Conservation (phyloP, 441 rosid genomes). For the Populus trichocarpa region DNA sequence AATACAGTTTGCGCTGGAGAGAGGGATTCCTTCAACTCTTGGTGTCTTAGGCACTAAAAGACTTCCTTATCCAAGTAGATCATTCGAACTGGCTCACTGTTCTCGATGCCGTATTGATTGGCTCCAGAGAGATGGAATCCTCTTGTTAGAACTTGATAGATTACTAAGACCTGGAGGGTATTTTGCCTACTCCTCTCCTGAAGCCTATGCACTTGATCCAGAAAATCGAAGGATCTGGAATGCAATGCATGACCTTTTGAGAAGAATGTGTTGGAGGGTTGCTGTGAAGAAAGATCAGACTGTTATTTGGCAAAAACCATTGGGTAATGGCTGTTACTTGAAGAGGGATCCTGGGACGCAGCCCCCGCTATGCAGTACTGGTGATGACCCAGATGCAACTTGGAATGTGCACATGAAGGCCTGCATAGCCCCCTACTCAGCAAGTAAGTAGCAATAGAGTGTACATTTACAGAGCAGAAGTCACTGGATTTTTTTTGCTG, state of each 20-base stretch:
- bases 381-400: slow-evolving; percentile 73
- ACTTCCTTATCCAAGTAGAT: slow-evolving; percentile 94
- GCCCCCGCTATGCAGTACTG: slow-evolving; percentile 75
- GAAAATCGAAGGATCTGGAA: slow-evolving; percentile 77
- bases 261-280: slow-evolving; percentile 94
- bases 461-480: neutral
- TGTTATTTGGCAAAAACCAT: slow-evolving; percentile 87
- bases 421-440: slow-evolving; percentile 77
- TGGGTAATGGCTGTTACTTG: slow-evolving; percentile 74
- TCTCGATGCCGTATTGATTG: slow-evolving; percentile 96
- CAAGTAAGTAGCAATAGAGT: slow-evolving; percentile 45
- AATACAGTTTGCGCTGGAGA: slow-evolving; percentile 90
- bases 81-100: slow-evolving; percentile 95
- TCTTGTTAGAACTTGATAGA: slow-evolving; percentile 86
- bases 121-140: slow-evolving; percentile 95
- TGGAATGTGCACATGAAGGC: slow-evolving; percentile 93
- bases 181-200: slow-evolving; percentile 95
- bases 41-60: slow-evolving; percentile 97
- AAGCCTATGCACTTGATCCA: slow-evolving; percentile 87
- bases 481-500: neutral
- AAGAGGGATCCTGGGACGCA: slow-evolving; percentile 60
- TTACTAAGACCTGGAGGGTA: slow-evolving; percentile 93
- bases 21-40: slow-evolving; percentile 92
- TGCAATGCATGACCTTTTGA: slow-evolving; percentile 76
- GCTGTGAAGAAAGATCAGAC: slow-evolving; percentile 74